These are phyloP conservation scores for Penicillium janthinellum DNA, from an alignment of 2,329 filamentous ascomycete species.

Conservation along the genomic window DNA sequence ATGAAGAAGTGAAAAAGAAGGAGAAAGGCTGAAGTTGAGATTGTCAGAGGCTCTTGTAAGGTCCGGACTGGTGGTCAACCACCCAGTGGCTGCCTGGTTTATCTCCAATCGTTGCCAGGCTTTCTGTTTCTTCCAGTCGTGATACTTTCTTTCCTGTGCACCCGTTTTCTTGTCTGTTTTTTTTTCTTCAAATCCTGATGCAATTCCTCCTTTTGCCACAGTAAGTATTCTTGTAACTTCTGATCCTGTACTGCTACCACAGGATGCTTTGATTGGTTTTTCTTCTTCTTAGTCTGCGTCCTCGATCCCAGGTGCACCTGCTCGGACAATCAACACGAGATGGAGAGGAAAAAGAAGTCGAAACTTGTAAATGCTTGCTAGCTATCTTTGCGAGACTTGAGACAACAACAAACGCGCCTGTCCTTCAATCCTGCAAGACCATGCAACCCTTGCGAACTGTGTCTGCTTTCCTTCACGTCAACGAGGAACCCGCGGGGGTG, in stretches of 20 bases:
- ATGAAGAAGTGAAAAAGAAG: not conserved
- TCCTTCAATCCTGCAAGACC: constrained; percentile 34
- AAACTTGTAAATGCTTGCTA: constrained; percentile 51
- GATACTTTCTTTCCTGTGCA: not conserved
- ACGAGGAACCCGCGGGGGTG: constrained; percentile 11
- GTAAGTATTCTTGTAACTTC: not conserved
- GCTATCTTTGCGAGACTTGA: constrained; percentile 46
- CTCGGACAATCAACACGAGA: constrained; percentile 36
- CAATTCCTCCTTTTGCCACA: constrained; percentile 15
- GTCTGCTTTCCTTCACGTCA: constrained; percentile 28
- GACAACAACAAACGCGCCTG: constrained; percentile 41
- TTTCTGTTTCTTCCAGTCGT: constrained; percentile 16
- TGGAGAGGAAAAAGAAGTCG: constrained; percentile 39
- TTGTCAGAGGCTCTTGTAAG: not conserved
- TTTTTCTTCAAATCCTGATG: constrained; percentile 12
- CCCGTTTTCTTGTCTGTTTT: constrained; percentile 7
- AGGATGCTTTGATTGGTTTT: constrained; percentile 21
- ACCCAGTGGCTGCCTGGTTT: constrained; percentile 8
- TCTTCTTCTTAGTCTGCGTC: constrained; percentile 29
- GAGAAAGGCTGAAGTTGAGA: not conserved
- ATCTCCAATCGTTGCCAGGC: not conserved
- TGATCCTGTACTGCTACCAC: constrained; percentile 20
- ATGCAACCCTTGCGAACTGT: constrained; percentile 25
- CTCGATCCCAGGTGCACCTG: constrained; percentile 28
- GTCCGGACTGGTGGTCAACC: not conserved